Conservation (phyloP, 306 rosid genomes). For the Alnus rubra region DNA sequence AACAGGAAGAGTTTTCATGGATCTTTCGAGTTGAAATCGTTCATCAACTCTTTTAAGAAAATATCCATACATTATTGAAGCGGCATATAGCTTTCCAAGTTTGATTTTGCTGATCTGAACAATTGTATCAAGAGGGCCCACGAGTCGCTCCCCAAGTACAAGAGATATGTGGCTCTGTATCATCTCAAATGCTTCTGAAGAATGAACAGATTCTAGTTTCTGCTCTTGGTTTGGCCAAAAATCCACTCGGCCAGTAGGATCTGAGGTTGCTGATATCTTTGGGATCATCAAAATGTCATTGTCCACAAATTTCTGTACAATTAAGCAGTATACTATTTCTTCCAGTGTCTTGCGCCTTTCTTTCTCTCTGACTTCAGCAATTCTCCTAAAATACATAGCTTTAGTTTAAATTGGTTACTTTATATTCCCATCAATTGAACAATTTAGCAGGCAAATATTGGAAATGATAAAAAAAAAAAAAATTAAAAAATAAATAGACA, state of each 20-base stretch:
- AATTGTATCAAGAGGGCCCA: conserved; percentile 70
- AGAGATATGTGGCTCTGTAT: conserved; percentile 81
- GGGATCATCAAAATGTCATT: conserved; percentile 77
- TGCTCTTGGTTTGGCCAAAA: conserved; percentile 92
- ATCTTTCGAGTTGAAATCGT: conserved; percentile 86
- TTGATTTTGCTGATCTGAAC: conserved; percentile 89
- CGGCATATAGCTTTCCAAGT: conserved; percentile 93
- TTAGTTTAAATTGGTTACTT: conserved; percentile 22
- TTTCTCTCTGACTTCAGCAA: conserved; percentile 81
- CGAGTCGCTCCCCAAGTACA: conserved; percentile 72
- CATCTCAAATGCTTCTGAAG: conserved; percentile 91
- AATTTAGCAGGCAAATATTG: conserved; percentile 28
- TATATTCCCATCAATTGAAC: conserved; percentile 9
- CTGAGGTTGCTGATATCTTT: conserved; percentile 59
- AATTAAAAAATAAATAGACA: neutral
- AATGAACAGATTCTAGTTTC: conserved; percentile 82
- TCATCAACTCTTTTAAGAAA: conserved; percentile 92
- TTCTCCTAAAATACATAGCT: conserved; percentile 65
- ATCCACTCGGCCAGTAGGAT: conserved; percentile 74
- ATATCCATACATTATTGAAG: conserved; percentile 97
- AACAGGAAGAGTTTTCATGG: conserved; percentile 75
- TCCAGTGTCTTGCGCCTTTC: conserved; percentile 64
- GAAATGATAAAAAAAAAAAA: conserved; percentile 1
- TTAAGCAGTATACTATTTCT: conserved; percentile 82
- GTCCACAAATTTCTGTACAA: conserved; percentile 67